Percentiles rank a stretch among this genome's conserved stretches.
Conservation (phyloP, 768 basidiomycete genomes). For the Lactarius evosmus region DNA sequence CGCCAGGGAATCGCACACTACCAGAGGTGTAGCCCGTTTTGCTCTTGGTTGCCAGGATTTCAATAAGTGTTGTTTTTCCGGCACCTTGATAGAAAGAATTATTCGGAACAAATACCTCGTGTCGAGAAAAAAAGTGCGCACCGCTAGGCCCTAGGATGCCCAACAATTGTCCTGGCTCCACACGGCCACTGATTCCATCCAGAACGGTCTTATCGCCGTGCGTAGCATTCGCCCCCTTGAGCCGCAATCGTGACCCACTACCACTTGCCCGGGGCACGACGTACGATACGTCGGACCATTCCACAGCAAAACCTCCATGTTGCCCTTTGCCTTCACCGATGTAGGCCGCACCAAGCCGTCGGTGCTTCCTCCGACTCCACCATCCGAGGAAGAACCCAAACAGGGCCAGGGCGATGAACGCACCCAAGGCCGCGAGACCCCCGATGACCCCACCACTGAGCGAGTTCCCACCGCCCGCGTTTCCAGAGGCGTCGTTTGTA, state of each 20-base stretch:
- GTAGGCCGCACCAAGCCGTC: conserved; percentile 36
- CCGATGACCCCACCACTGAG: conserved; percentile 86
- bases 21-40: conserved; percentile 74
- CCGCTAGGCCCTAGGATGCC: conserved; percentile 92
- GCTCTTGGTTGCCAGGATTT: conserved; percentile 80
- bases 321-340: conserved; percentile 39
- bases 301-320: conserved; percentile 49
- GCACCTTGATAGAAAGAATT: conserved; percentile 46
- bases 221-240: conserved; percentile 11
- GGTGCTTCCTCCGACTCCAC: conserved; percentile 58
- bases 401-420: conserved; percentile 55
- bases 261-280: conserved; percentile 41
- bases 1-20: conserved; percentile 52
- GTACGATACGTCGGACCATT: conserved; percentile 71
- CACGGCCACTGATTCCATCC: conserved; percentile 62
- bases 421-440: conserved; percentile 82
- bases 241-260: conserved; percentile 6
- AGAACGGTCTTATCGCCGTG: conserved; percentile 63
- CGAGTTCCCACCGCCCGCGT: conserved; percentile 37
- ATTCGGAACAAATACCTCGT: background rate
- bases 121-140: conserved; percentile 30
- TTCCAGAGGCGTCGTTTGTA: conserved; percentile 34
- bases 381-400: conserved; percentile 61
- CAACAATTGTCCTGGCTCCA: conserved; percentile 82
- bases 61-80: conserved; percentile 89